Evolutionary conservation across 345 rosid genomes (phyloP), one percentile per base, ranked within the genome.

Genomic region (Aquilaria yunnanensis): DNA sequence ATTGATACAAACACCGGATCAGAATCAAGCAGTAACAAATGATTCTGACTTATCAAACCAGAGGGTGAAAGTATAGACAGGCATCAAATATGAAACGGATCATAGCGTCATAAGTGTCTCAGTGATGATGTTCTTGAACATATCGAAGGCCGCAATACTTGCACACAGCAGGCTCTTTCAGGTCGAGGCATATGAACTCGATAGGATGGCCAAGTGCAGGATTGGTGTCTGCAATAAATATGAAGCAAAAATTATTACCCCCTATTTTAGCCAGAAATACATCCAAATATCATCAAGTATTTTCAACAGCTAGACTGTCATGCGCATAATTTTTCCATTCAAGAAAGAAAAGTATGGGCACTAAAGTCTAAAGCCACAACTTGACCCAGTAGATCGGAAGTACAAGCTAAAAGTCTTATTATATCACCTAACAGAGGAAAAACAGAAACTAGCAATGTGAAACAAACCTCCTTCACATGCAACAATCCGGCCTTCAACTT

Each of bases 161-260:
- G 96, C 99, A 94, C 9, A 90, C 65, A 4, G 99, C 97, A 12
- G 97, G 96, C 71, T 85, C 92, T 59, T 80, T 70, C 67, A 80
- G 65, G 80, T 90, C 99, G 0, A 94, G 90, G 81, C 97, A 94
- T 73, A 94, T 94, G 80, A 84, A 90, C 80, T 94, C 99, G 58
- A 94, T 86, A 31, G 99, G 99, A 74, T 94, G 99, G 61, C 97
- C 99, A 12, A 94, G 86, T 10, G 99, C 91, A 10, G 93, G 93
- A 74, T 88, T 30, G 62, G 60, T 82, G 67, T 88, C 99, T 90
- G 77, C 61, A 74, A 12, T 34, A 70, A 32, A 62, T 9, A 51
- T 12, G 10, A 57, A 46, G 16, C 14, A 41, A 33, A 57, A 4
- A 57, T n/a, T 1, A 29, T 2, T 8, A 56, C 14, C 3, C 14